A percentile compares a stretch with the other conserved stretches of the same genome.
These are phyloP conservation scores for Westerdykella sp. DNA, from an alignment of 2,329 filamentous ascomycete species.

Conservation along the genomic window DNA sequence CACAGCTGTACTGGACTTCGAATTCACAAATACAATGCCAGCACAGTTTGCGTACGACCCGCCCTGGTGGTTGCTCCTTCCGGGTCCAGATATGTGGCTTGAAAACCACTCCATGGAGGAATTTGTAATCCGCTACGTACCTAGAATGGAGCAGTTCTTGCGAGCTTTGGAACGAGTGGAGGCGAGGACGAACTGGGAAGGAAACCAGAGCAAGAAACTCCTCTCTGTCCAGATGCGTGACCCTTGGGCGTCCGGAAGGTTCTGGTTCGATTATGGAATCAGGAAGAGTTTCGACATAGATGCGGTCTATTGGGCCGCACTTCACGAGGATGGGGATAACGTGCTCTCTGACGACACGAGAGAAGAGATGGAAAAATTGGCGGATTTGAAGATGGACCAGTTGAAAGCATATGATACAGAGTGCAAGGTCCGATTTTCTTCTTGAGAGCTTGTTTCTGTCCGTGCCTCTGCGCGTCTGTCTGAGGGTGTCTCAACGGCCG, in stretches of 20 bases:
- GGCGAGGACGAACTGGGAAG: constrained; percentile 10
- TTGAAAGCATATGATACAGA: constrained; percentile 10
- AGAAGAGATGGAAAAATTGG: constrained; percentile 7
- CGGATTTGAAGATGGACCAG: constrained; percentile 10
- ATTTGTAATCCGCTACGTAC: constrained; percentile 24
- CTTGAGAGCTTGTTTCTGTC: too few species aligned
- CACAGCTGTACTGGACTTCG: constrained; percentile 37
- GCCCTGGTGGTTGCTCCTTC: constrained; percentile 39
- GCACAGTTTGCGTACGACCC: constrained; percentile 36
- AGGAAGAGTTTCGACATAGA: constrained; percentile 37
- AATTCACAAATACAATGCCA: constrained; percentile 41
- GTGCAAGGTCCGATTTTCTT: constrained; percentile 1
- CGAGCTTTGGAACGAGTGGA: constrained; percentile 28
- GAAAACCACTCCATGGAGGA: constrained; percentile 15
- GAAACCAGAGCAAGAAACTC: neutral
- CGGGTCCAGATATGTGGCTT: constrained; percentile 19
- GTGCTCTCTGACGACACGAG: constrained; percentile 3
- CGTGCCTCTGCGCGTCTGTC: too few species aligned
- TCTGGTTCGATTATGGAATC: constrained; percentile 38
- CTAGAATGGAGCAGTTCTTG: constrained; percentile 36
- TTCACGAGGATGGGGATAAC: constrained; percentile 9
- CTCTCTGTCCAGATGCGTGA: constrained; percentile 31
- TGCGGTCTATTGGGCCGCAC: constrained; percentile 26
- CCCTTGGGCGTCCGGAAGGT: constrained; percentile 30
- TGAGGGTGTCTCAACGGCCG: too few species aligned